phyloP scores from a whole-genome alignment of 371 early-diverging fungal genomes.

The Rhizomucor miehei region DNA sequence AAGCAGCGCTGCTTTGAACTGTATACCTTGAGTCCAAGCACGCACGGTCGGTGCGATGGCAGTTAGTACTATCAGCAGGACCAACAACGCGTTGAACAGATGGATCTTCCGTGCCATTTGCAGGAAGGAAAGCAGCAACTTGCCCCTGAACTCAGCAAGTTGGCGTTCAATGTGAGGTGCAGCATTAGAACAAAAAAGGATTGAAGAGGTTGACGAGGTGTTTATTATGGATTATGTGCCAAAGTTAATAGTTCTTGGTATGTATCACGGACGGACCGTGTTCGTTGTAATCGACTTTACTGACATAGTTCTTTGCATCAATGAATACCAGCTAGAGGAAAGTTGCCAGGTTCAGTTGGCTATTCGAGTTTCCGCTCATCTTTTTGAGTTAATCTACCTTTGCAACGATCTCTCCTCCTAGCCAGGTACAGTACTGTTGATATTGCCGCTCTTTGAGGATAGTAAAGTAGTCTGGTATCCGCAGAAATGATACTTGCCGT shows the following conservation, averaged over 20 bases:
- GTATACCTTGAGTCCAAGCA: conserved; percentile 10
- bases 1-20: neutral
- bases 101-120: too few relatives aligned
- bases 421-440: conserved; percentile 58
- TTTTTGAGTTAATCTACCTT: conserved; percentile 51
- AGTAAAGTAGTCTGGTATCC: conserved; percentile 78
- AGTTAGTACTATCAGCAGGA: conserved; percentile 3
- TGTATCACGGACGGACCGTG: conserved; percentile 70
- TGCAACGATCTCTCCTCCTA: conserved; percentile 78
- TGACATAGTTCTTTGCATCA: conserved; percentile 68
- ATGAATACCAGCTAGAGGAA: conserved; percentile 59
- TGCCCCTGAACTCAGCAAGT: too few relatives aligned
- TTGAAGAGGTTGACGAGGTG: conserved; percentile 2
- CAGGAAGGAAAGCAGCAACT: too few relatives aligned
- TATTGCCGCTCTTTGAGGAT: conserved; percentile 63
- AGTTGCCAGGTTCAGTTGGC: conserved; percentile 1
- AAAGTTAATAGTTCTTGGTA: conserved; percentile 54
- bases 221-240: too few relatives aligned
- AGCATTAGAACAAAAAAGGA: neutral
- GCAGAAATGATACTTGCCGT: conserved; percentile 66
- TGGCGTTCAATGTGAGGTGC: too few relatives aligned
- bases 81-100: neutral
- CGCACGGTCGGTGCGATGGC: conserved; percentile 5
- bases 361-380: neutral
- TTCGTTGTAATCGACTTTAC: conserved; percentile 83